These are phyloP conservation scores for Streptanthus diversifolius DNA, from an alignment of 345 rosid species.

Conservation along the genomic window DNA sequence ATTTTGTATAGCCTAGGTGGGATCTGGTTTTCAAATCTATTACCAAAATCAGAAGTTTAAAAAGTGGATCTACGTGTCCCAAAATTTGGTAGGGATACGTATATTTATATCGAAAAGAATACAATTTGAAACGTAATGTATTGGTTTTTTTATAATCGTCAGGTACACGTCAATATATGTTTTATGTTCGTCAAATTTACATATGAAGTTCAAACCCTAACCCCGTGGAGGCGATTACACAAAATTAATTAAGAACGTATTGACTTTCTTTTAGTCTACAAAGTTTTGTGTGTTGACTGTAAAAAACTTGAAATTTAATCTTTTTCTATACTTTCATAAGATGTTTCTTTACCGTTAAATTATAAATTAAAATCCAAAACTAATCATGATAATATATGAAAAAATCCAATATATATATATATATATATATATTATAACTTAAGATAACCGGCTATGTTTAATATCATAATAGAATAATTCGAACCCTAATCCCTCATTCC, in stretches of 20 bases:
- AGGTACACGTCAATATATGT: background rate
- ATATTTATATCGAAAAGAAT: background rate
- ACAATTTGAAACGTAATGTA: conserved; percentile 15
- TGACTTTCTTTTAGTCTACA: background rate
- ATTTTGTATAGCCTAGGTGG: conserved; percentile 8
- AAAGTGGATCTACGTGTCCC: conserved; percentile 8
- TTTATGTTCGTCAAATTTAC: background rate
- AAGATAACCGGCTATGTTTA: no score
- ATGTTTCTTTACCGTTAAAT: no score
- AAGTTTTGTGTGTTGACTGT: no score
- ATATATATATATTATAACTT: no score
- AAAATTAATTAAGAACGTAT: no score
- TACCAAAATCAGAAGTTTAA: background rate
- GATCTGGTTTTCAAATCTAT: conserved; percentile 12
- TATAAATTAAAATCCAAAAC: no score
- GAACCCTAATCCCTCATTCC: no score
- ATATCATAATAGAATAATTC: no score
- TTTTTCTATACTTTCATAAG: no score
- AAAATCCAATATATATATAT: no score
- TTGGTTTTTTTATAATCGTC: background rate
- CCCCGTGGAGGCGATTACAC: no score
- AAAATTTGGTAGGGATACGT: background rate
- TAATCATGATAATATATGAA: background rate
- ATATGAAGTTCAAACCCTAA: background rate
- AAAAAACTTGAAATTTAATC: background rate